Evolutionary conservation across 805 yeast species (phyloP), one percentile per base, ranked within the genome.

Genomic region (Candida koratica): DNA sequence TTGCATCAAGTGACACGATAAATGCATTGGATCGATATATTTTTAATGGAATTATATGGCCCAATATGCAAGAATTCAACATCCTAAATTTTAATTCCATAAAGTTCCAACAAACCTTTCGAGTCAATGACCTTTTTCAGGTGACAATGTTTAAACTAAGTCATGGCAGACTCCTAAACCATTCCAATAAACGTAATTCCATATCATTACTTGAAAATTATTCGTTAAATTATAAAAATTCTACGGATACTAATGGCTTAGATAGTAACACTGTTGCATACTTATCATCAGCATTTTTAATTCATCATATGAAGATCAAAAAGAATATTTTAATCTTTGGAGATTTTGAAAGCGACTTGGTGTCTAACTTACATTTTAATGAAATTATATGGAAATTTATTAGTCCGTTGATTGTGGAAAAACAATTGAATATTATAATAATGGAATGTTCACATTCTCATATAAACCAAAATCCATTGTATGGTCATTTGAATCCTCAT

Each of bases 41-140:
- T 0, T 88, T 88, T 60, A 89, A 88, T 55, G 85, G 81, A 29
- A 48, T 61, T 4, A 63, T 84, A 3, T 88, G 97, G 97, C 97
- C 97, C 4, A 72, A 83, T 46, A 58, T 80, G 52, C 63, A 72
- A 8, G 49, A 46, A 32, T 52, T 53, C 29, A 49, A 54, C 18
- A 41, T 60, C 12, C 18, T 66, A 5, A 39, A 50, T 4, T 44
- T 64, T 11, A 38, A 42, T 13, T 15, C 47, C 3, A 34, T 49
- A 7, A 41, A 43, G 11, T 48, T 43, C 28, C 37, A 44, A 15
- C 14, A 31, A 4, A 22, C 41, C 1, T 47, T 50, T 13, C 4
- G 28, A 1, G 39, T 55, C 1, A 53, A 46, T 28, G 44, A 45
- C 13, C 47, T 37, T 14, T 64, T 44, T 33, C n/a, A 43, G 4